Evolutionary conservation across 306 rosid genomes (phyloP), one percentile per base, ranked within the genome.

Genomic region (Parietaria judaica): DNA sequence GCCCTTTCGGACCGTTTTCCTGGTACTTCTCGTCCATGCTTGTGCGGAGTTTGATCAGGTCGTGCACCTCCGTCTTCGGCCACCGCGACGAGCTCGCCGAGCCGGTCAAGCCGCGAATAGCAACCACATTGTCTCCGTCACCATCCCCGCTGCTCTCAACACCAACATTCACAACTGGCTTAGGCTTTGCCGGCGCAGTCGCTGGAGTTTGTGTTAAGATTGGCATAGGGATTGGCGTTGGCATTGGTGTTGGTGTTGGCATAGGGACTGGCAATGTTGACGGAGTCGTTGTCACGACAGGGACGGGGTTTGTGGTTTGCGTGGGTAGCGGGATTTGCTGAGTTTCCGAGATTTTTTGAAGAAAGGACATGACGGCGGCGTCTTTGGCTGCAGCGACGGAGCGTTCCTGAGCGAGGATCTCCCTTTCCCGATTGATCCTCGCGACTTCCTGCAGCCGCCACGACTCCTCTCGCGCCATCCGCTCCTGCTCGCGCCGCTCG

Each of bases 381-480:
- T 88, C 99, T 73, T 92, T 92, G 0, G 88, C 85, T 0, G 86
- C 83, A 0, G 94, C 81, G 3, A 77, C 71, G 15, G 96, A 80
- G 56, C 88, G 79, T 11, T 92, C 96, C 47, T 86, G 95, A 1
- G 88, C 85, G 2, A 92, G 67, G 57, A 84, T 83, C 41, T 92
- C 95, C 1, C 82, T 76, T 31, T 92, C 99, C 43, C 77, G 70
- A 6, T 79, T 77, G 59, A 86, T 73, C 51, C 88, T 78, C 6
- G 79, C 71, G 79, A 88, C 62, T 58, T 92, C 96, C 47, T 88
- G 95, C 73, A 64, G 54, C 59, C 95, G 84, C 99, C 99, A 92
- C 0, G 86, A 74, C 59, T 88, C 95, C 62, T 92, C 99, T 2
- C 96, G 63, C 0, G 50, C 76, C 41, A 66, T 70, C 37, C 95